Conservation (phyloP, 805 yeast species). For the Zygotorulaspora sp. region DNA sequence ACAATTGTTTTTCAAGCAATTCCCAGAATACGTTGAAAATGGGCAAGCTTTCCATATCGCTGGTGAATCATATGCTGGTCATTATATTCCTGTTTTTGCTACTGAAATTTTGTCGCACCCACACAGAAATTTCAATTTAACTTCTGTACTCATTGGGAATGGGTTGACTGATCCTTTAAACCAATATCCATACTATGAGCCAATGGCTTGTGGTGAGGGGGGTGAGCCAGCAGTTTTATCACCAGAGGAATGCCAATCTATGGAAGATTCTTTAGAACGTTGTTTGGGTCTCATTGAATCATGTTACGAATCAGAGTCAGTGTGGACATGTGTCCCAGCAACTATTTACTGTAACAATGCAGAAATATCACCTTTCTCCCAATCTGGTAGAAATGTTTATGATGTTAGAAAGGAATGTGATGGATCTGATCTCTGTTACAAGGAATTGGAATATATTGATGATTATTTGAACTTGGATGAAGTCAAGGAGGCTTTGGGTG, state of each 20-base stretch:
- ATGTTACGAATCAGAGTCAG: conserved; percentile 71
- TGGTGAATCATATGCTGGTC: conserved; percentile 93
- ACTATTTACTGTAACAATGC: conserved; percentile 82
- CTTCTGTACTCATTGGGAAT: conserved; percentile 82
- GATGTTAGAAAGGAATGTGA: conserved; percentile 83
- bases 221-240: conserved; percentile 73
- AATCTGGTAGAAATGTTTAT: conserved; percentile 86
- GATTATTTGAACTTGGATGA: conserved; percentile 69
- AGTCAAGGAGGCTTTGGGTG: conserved; percentile 82
- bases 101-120: conserved; percentile 68
- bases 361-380: conserved; percentile 74
- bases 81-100: conserved; percentile 88
- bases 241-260: conserved; percentile 72
- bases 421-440: conserved; percentile 66
- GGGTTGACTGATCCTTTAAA: conserved; percentile 83
- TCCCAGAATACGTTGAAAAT: conserved; percentile 46
- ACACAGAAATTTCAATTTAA: conserved; percentile 57
- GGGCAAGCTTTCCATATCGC: conserved; percentile 73
- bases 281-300: conserved; percentile 70
- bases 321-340: conserved; percentile 89
- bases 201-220: conserved; percentile 95
- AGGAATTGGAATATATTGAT: conserved; percentile 69
- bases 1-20: conserved; percentile 72
- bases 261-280: conserved; percentile 66
- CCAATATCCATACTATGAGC: conserved; percentile 74